phyloP scores from a whole-genome alignment of 495 filamentous ascomycete genomes.

The Tuber borchii region DNA sequence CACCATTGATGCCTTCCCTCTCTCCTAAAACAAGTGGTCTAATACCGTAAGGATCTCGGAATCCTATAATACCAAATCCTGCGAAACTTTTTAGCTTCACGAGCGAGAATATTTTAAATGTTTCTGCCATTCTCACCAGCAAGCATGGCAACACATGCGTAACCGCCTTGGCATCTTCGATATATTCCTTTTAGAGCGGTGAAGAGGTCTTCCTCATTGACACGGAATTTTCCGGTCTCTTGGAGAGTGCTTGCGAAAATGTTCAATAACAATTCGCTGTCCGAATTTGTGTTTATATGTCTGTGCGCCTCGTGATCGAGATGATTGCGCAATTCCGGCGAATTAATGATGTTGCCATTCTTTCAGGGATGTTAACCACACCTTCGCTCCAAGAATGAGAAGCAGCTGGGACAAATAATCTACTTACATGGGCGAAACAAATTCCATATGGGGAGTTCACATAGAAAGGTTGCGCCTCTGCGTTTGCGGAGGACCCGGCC shows the following conservation, averaged over 20 bases:
- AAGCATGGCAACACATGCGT: conserved; percentile 85
- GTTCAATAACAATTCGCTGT: conserved; percentile 92
- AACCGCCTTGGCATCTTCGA: conserved; percentile 70
- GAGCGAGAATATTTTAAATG: conserved; percentile 5
- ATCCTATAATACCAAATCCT: conserved; percentile 82
- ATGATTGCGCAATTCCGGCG: conserved; percentile 66
- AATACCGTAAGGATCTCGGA: conserved; percentile 85
- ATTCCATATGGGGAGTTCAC: conserved; percentile 86
- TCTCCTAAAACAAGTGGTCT: conserved; percentile 79
- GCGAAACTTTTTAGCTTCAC: conserved; percentile 5
- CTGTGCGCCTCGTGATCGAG: conserved; percentile 84
- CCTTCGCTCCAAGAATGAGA: conserved; percentile 39
- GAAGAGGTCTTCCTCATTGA: conserved; percentile 87
- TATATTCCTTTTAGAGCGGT: conserved; percentile 68
- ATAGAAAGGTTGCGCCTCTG: conserved; percentile 84
- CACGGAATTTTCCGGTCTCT: conserved; percentile 91
- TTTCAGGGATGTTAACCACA: conserved; percentile 51
- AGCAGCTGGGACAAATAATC: neutral
- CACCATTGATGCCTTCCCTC: conserved; percentile 55
- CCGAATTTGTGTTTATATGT: conserved; percentile 94
- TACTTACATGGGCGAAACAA: conserved; percentile 48
- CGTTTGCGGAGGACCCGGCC: conserved; percentile 73
- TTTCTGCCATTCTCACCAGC: conserved; percentile 54
- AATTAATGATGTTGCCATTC: conserved; percentile 95
- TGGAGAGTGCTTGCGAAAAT: conserved; percentile 90